phyloP scores from a whole-genome alignment of 1,284 basidiomycete genomes.

The Marasmius oreades region DNA sequence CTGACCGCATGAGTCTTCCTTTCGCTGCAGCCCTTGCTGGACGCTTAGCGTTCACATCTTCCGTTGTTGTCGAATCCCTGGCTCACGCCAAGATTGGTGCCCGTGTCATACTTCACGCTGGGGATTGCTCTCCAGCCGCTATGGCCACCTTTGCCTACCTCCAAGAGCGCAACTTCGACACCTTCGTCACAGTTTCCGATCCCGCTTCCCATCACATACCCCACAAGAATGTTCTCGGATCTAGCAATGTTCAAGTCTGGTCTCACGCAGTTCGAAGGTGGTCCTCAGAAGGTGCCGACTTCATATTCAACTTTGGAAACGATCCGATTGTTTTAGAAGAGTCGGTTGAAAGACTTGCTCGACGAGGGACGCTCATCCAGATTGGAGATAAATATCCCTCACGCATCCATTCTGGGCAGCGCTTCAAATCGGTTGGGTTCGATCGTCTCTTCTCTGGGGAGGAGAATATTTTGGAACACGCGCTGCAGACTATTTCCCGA shows the following conservation, averaged over 20 bases:
- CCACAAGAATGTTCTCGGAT: not conserved
- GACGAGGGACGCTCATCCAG: slow-evolving; percentile 1
- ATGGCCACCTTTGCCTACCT: slow-evolving; percentile 2
- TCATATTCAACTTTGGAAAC: slow-evolving; percentile 3
- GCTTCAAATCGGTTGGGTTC: not conserved
- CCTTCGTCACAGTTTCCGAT: not conserved
- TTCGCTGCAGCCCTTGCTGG: slow-evolving; percentile 3
- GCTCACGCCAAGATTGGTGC: not conserved
- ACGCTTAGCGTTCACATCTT: slow-evolving; percentile 3
- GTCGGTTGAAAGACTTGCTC: not conserved
- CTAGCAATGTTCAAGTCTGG: not conserved
- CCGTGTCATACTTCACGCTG: not conserved
- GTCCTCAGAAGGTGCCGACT: not conserved
- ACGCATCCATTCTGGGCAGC: not conserved
- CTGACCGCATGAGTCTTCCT: not conserved
- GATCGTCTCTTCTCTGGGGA: not conserved
- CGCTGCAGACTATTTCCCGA: not conserved
- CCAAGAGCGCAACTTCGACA: not conserved
- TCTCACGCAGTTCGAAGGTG: not conserved
- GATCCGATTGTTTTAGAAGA: not conserved
- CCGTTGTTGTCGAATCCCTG: not conserved
- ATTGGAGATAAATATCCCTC: not conserved
- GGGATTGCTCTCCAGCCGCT: slow-evolving; percentile 1
- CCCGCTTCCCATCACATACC: not conserved
- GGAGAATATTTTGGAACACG: not conserved